Evolutionary conservation across 1,139 yeast genomes (phyloP), one percentile per base, ranked within the genome.

Genomic region (Scheffersomyces segobiensis): DNA sequence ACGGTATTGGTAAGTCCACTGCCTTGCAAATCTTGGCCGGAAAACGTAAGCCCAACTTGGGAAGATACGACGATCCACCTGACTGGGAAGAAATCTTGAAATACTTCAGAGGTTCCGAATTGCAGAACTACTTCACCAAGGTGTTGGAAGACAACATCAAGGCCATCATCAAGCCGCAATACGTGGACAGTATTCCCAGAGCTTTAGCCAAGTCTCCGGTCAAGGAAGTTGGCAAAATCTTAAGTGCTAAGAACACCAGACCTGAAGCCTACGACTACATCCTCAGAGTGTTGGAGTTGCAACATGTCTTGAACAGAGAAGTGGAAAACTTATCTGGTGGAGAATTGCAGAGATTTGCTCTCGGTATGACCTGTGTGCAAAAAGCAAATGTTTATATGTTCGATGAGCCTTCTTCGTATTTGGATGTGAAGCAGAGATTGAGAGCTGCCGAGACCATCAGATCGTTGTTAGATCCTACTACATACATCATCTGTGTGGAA

Each of bases 1-100:
- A 95, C 82, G 99, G 99, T 92, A 95, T 95, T 71, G 99, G 99
- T 69, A 95, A 95, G 74, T 90, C 97, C 14, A 95, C 99, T n/a
- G 99, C 99, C 12, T 83, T 95, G 72, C 95, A 95, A 80, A 93
- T 95, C 72, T 85, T 95, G 67, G 97, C 98, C n/a, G 99, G 98
- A 72, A 95, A 93, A 77, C 96, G 93, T 76, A 95, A 93, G 78
- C 99, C 99, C 64, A 95, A 95, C 74, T 81, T 95, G 75, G 99
- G 99, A 58, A 85, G 88, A 70, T 95, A 82, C 73, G 98, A 93
- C 65, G 89, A 91, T 71, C 98, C 99, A 52, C 99, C 99, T 32
- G 96, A 91, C 75, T 95, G 99, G 99, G 90, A 89, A 73, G 98
- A 91, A 60, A 92, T 95, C 67, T 85, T 95, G 68, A 89, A 80